Base-by-base conservation (phyloP, 2,329 filamentous ascomycete species). In the Zarea fungicola region DNA sequence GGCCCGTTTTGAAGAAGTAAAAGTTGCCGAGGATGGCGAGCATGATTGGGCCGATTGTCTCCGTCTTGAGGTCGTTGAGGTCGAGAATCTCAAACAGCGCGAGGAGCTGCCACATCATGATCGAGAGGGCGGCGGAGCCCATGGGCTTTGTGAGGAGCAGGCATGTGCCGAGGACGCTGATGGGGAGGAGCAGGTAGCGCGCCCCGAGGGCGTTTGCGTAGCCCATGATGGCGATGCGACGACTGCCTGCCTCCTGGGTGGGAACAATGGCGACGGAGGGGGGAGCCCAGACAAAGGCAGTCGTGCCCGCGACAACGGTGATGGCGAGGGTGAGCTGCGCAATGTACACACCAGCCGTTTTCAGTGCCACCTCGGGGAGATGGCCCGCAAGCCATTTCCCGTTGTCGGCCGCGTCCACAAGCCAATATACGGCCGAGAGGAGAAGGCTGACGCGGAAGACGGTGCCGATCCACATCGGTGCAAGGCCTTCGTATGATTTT, bases 1-100 rank as follows among this genome's bases (percentile, higher is more conserved):
- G 93, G 53, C 93, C 93, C 0, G 93, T 99, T 64, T 95, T 96
- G 81, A 99, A 99, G 74, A 84, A 99, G 72, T 96, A 85, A 68
- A 92, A 95, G 60, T 87, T 89, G 52, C 91, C 93, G 1, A 99
- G 80, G n/a, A 97, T 71, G 10, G 84, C 92, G 22, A 97, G 79
- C 54, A 95, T 77, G 32, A 93, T 73, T 18, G 93, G 91, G 0
- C 90, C 92, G 58, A 97, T 86, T 6, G 89, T 76, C 37, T 83
- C 83, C 42, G 79, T 73, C 14, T 84, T 81, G 32, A 85, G 65
- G 52, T 69, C 65, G 60, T 81, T 78, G 56, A 81, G 70, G 62
- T 86, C 80, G 40, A 84, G 63, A 54, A 85, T 73, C 63, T 86
- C 80, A 52, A 78, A 64, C n/a, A 86, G 78, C 10, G 89, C 89